Evolutionary conservation across 495 filamentous ascomycete species (phyloP), one percentile per base, ranked within the genome.

Genomic region (Schizothecium vesticola): DNA sequence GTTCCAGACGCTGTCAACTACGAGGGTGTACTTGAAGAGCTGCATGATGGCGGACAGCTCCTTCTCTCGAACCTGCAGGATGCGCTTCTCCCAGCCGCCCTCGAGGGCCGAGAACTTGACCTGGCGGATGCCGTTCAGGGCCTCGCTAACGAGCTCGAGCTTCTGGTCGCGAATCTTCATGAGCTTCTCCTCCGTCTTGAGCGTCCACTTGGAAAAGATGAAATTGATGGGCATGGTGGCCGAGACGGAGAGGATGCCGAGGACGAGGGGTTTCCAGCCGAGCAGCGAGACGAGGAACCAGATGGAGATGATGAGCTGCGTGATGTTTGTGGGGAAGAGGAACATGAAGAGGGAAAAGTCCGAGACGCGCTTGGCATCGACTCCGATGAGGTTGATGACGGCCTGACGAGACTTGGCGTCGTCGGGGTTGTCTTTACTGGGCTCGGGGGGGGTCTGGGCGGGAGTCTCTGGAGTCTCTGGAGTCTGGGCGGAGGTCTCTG

Each of bases 41-140:
- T 77, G 81, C 86, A 90, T 89, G 33, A 89, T 78, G 3, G 83
- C 83, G 0, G 69, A 64, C 3, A 94, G 83, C 71, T 94, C 91
- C 55, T 81, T 81, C 9, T 84, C 81, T 70, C 91, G 84, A 23
- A 85, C 82, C 16, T 83, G 80, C 12, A 78, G 74, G 67, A 94
- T 91, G 57, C 85, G 87, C 19, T 83, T 79, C 74, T 92, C 84
- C 91, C 91, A 94, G 69, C 89, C 84, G 12, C 78, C 71, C 73
- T 94, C 91, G 16, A 91, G 74, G 7, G 90, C 91, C 5, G 89
- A 90, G 71, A 94, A 92, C 70, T 94, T 94, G 72, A 94, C 90
- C 73, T 93, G 91, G 11, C 91, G 85, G 66, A 94, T 93, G 59
- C 88, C 91, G 66, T 90, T 86, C 0, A 94, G 77, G 2, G 89